Evolutionary conservation across 352 stramenopile species (phyloP).

Genomic region (Aphanomyces astaci): DNA sequence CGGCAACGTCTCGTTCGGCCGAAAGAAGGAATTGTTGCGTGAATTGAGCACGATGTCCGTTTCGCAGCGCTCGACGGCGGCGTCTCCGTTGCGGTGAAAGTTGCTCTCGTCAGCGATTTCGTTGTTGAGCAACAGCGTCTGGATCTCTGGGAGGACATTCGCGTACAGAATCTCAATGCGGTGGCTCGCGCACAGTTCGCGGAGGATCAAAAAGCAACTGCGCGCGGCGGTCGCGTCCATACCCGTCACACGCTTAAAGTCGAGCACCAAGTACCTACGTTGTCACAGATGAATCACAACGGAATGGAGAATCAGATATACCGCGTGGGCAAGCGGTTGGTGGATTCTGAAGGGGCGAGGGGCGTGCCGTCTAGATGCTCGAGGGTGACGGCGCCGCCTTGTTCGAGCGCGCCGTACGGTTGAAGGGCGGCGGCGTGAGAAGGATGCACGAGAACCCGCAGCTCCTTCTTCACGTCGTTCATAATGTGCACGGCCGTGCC

Average conservation of each 20-base stretch:
- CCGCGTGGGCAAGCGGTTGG: constrained; percentile 52
- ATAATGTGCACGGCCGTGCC: constrained; percentile 77
- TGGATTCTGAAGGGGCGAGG: constrained; percentile 27
- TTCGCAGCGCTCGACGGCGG: constrained; percentile 69
- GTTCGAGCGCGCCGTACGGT: constrained; percentile 26
- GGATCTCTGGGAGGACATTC: constrained; percentile 59
- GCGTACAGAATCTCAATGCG: constrained; percentile 65
- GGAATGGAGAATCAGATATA: neutral
- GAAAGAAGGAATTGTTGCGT: constrained; percentile 28
- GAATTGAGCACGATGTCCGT: constrained; percentile 34
- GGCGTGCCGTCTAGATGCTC: constrained; percentile 64
- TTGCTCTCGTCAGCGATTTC: constrained; percentile 57
- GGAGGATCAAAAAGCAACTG: constrained; percentile 74
- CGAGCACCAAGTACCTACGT: constrained; percentile 77
- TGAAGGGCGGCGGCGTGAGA: neutral
- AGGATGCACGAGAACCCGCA: constrained; percentile 48
- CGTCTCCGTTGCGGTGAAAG: constrained; percentile 65
- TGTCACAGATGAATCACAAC: no score
- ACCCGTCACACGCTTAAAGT: constrained; percentile 79
- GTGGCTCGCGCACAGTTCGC: constrained; percentile 67
- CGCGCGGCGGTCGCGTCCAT: constrained; percentile 84
- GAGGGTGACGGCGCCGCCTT: constrained; percentile 38
- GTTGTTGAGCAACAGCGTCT: constrained; percentile 51
- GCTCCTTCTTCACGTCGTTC: constrained; percentile 65
- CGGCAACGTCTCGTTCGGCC: constrained; percentile 46